phyloP scores from a whole-genome alignment of 2,329 filamentous ascomycete genomes.

The Cladosporium colombiae region DNA sequence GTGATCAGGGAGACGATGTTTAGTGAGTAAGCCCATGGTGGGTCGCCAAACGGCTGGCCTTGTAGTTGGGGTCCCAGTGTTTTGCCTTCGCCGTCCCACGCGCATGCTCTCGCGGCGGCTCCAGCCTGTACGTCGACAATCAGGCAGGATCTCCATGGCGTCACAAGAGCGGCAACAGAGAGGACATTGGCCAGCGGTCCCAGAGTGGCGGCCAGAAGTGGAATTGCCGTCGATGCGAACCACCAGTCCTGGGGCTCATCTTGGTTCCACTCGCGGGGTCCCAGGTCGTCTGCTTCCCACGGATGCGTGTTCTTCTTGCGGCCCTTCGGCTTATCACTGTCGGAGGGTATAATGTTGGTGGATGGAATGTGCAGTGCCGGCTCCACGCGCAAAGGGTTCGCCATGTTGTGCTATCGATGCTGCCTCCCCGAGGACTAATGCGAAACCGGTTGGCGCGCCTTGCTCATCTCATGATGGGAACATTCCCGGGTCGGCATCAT shows the following conservation, averaged over 20 bases:
- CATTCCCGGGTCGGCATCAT: slow-evolving; percentile 18
- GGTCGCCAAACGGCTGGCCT: slow-evolving; percentile 64
- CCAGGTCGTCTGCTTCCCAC: slow-evolving; percentile 23
- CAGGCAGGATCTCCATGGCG: slow-evolving; percentile 69
- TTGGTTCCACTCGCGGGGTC: slow-evolving; percentile 33
- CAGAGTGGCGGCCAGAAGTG: slow-evolving; percentile 76
- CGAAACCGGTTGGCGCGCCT: neutral
- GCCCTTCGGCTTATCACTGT: neutral
- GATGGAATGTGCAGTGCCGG: neutral
- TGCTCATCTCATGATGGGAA: neutral
- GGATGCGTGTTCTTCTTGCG: slow-evolving; percentile 1
- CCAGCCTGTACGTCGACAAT: slow-evolving; percentile 45
- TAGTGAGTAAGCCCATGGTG: slow-evolving; percentile 69
- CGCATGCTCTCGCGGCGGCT: slow-evolving; percentile 37
- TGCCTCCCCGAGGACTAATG: neutral
- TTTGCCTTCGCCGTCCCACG: slow-evolving; percentile 26
- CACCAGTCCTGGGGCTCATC: slow-evolving; percentile 39
- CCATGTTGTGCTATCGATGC: slow-evolving; percentile 10
- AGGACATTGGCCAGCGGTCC: slow-evolving; percentile 86
- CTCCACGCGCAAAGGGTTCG: neutral
- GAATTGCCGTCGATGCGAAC: slow-evolving; percentile 40
- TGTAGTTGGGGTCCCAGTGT: slow-evolving; percentile 50
- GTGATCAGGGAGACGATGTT: slow-evolving; percentile 77
- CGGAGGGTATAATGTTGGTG: slow-evolving; percentile 10
- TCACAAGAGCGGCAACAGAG: slow-evolving; percentile 82